Evolutionary conservation across 139 green algal species (phyloP), one percentile per base, ranked within the genome.

Genomic region (Chlorella ohadii): DNA sequence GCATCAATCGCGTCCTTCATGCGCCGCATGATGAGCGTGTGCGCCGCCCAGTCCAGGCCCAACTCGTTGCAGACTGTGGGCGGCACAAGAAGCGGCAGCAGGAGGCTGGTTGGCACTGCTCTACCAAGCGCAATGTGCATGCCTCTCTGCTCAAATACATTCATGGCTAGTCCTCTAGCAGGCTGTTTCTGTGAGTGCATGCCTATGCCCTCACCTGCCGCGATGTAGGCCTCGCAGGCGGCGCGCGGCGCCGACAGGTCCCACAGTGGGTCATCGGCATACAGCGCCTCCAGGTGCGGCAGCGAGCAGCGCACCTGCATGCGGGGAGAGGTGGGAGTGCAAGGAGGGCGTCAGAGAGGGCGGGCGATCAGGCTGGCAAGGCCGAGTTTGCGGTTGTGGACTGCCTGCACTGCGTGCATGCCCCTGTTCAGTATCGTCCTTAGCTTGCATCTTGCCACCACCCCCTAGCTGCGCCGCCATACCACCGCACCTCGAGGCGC

Each of bases 1-100:
- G 76, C 59, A 41, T 82, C 76, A 28, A 82, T 59, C 0, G 59
- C 57, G 36, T 82, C 76, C 59, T 82, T 82, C 76, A 82, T 82
- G 33, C 44, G 41, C 16, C 76, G 76, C 76, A 57, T 34, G 36
- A 82, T 82, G 19, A 59, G 34, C 27, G 76, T 57, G 36, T 82
- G 76, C 7, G 76, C 56, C 6, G 71, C 59, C 76, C 76, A 82
- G 38, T 72, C 76, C 59, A 82, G 27, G 12, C 59, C 12, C 36
- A 72, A 25, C 7, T 82, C 76, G 28, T 81, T 81, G 74, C 74
- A 81, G 4, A 71, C 70, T 77, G 70, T 27, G 23, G 17, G 51
- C n/a, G n/a, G n/a, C n/a, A n/a, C n/a, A n/a, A n/a, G n/a, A n/a
- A n/a, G n/a, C n/a, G n/a, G n/a, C n/a, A n/a, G n/a, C n/a, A n/a